A percentile compares a stretch with the other conserved stretches of the same genome.
These are phyloP conservation scores for Pythium rhizo-oryzae DNA, from an alignment of 352 stramenopile genomes.

Conservation along the genomic window DNA sequence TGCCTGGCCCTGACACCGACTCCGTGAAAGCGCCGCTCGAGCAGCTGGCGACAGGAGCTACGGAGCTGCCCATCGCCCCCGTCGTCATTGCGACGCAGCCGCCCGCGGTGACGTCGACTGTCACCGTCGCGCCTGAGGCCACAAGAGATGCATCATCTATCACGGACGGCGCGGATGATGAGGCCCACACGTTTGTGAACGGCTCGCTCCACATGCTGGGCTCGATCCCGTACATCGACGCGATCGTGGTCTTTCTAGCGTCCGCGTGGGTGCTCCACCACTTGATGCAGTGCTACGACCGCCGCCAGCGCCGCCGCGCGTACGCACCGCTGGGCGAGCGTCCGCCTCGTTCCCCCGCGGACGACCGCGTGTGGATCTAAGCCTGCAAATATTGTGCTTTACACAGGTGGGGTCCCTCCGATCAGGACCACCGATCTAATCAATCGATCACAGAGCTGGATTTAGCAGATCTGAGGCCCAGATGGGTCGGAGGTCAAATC, in stretches of 20 bases:
- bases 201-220: slow-evolving; percentile 30
- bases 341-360: background rate
- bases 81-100: no score
- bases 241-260: slow-evolving; percentile 27
- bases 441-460: no score
- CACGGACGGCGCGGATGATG: background rate
- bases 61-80: background rate
- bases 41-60: background rate
- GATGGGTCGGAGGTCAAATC: no score
- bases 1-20: background rate
- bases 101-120: no score
- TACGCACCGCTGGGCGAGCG: slow-evolving; percentile 15
- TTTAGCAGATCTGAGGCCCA: no score
- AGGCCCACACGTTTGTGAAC: background rate
- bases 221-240: slow-evolving; percentile 19
- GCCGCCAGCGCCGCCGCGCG: slow-evolving; percentile 18
- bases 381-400: no score
- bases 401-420: no score
- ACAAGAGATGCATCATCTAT: no score
- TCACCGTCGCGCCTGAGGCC: no score
- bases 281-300: slow-evolving; percentile 29
- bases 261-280: slow-evolving; percentile 29
- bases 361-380: slow-evolving; percentile 26
- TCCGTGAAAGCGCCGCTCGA: background rate
- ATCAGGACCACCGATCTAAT: no score